Base-by-base conservation (phyloP, 2,329 filamentous ascomycete genomes). In the Microthyrium microscopicum region DNA sequence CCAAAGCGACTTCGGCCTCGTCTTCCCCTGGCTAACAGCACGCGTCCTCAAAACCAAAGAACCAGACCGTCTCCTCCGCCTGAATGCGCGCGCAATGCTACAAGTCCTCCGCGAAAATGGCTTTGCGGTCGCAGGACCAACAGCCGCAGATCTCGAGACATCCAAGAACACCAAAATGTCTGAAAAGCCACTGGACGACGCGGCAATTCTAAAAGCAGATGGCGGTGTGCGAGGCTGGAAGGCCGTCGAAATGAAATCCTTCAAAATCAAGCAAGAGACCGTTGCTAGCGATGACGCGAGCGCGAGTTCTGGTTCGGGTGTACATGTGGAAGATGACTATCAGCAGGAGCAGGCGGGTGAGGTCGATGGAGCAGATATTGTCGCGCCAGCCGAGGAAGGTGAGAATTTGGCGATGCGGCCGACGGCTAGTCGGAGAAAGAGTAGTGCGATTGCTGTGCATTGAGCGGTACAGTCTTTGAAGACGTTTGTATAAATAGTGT, bases 81-180 rank as follows among this genome's bases (percentile, higher is more conserved):
- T 98, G 72, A 57, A 95, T 73, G 26, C 83, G 69, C 40, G 94
- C 55, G 40, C 94, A 66, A 45, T 94, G 54, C 55, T 94, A 73
- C 46, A 95, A 60, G 41, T 81, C 64, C 52, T 80, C 26, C 46
- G 61, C n/a, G 52, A 62, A 20, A 45, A 44, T 9, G 54, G 55
- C 0, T 44, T 55, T 2, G 52, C 60, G 38, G 52, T 65, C 3
- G 56, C 56, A 9, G 41, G 46, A n/a, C 56, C 54, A 3, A 57
- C 54, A 22, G 45, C 45, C 4, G 37, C 45, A 13, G 60, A 62
- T 37, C 32, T 49, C 22, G 60, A 62, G 31, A 44, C n/a, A n/a
- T 59, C 4, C 44, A 46, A 4, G 47, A 52, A 13, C 29, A 20
- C 20, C 28, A 9, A 34, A 20, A 17, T 17, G 8, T 31, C 17